Evolutionary conservation across 306 rosid species (phyloP), one percentile per base, ranked within the genome.

Genomic region (Parietaria judaica): DNA sequence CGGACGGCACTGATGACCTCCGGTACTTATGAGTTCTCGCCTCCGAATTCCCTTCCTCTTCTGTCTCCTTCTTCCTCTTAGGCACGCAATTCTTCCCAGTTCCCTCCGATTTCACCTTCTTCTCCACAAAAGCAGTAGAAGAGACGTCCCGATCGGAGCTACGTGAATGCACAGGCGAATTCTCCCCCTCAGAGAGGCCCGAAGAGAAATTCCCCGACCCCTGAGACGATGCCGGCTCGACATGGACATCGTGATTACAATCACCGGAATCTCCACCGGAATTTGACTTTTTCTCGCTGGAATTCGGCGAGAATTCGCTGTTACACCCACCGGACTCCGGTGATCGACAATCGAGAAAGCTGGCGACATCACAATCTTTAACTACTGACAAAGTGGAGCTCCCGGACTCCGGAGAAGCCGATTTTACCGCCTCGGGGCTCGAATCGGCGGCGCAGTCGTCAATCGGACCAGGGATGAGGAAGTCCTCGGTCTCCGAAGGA

Each of bases 11-110:
- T 6, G 76, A 65, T 14, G 94, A 79, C 63, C 62, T 81, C 69
- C 83, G 70, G 11, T 51, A 80, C 75, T 94, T 94, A 3, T 72
- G 38, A 36, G 85, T 84, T 75, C 90, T 74, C 41, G 65, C 54
- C 54, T 84, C 95, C 38, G 44, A 16, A 55, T 70, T 76, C 23
- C 79, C 90, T 56, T 84, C 84, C 5, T 84, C 84, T 4, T 68
- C 70, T 0, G 7, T 64, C 16, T 69, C 94, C 56, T 84, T 84
- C 77, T 89, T 94, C 79, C 99, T 86, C 82, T 94, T 94, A 60
- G 86, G 56, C 56, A 72, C 79, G 73, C 72, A 68, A 44, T 14
- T 75, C 23, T 73, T 83, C 4, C 77, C 74, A 9, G 36, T 14
- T 46, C 64, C 89, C 76, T 86, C 94, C 72, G 74, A 39, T 68